Evolutionary conservation across 345 rosid genomes (phyloP), one percentile per base, ranked within the genome.

Genomic region (Eucalyptus camaldulensis): DNA sequence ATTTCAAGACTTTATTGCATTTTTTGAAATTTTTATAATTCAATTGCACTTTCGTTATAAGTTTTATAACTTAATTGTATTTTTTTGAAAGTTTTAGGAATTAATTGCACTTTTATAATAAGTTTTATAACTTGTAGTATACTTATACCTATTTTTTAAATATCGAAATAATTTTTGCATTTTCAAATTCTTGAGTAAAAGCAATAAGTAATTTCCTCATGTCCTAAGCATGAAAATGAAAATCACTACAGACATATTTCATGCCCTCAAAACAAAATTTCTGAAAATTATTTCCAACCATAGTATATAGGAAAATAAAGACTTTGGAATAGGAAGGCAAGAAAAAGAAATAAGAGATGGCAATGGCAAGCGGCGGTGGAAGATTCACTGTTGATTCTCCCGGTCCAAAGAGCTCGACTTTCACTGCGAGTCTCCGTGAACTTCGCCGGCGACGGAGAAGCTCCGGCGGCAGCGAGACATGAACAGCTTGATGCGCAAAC

Each of bases 31-130:
- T 1, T 16, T 51, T 51, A 51, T 51, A 51, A 51, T 2, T 51
- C 54, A 4, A 51, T 51, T 6, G 4, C 0, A 51, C 22, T 51
- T 51, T 51, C 0, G 4, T 51, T 51, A 51, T 16, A 51, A 51
- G 4, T 16, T 51, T 51, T 17, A 10, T 3, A 0, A 44, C 5
- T 17, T 8, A 31, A 29, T 67, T n/a, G 10, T 5, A 0, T 15
- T 62, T 29, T 29, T 62, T 5, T 2, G 43, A 40, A 50, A 50
- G 0, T 6, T 50, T 50, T 50, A 50, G 0, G 8, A 3, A 0
- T 51, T 1, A 51, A 51, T 51, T 51, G 8, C 0, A 16, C 2
- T 16, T 51, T 51, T 51, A 6, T 16, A 51, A 51, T 16, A 51
- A 51, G 4, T 51, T 51, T 51, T 50, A 50, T 3, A 2, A 51